Percentiles rank a stretch among this genome's conserved stretches.
These are phyloP conservation scores for Umbelopsis isabellina DNA, from an alignment of 192 early-diverging fungal species.

Conservation along the genomic window DNA sequence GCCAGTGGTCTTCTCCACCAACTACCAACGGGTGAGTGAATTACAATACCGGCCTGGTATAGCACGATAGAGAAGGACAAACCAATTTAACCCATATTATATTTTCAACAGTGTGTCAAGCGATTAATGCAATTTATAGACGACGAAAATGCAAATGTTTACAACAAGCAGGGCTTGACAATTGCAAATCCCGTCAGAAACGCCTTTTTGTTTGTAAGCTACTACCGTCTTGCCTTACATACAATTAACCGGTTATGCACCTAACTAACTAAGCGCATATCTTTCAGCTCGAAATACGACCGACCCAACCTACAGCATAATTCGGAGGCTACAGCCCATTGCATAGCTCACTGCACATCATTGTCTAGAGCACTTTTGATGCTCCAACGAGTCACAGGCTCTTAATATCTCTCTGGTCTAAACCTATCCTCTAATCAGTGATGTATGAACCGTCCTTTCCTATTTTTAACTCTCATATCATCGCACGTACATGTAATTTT, in stretches of 20 bases:
- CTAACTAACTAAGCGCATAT: not conserved
- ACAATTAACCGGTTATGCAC: no score
- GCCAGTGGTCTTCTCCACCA: slow-evolving; percentile 34
- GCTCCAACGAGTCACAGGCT: no score
- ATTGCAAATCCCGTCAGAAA: slow-evolving; percentile 39
- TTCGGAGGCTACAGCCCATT: not conserved
- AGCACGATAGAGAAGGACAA: no score
- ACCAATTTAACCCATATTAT: no score
- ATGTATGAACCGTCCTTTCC: no score
- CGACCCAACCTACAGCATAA: not conserved
- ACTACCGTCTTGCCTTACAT: not conserved
- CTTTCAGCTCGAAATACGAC: slow-evolving; percentile 4
- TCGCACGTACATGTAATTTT: no score
- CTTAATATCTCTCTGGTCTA: no score
- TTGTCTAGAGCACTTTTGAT: not conserved
- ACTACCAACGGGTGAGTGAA: slow-evolving; percentile 39
- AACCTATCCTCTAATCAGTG: no score
- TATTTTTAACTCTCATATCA: no score
- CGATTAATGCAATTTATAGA: slow-evolving; percentile 37
- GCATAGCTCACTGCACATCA: not conserved
- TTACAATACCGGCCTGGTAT: no score
- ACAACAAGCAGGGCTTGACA: slow-evolving; percentile 27
- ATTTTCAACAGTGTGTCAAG: slow-evolving; percentile 24
- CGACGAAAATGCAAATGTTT: slow-evolving; percentile 37
- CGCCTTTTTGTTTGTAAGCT: slow-evolving; percentile 44